Evolutionary conservation across 2,329 filamentous ascomycete species (phyloP).

Genomic region (Aspergillus sp.): DNA sequence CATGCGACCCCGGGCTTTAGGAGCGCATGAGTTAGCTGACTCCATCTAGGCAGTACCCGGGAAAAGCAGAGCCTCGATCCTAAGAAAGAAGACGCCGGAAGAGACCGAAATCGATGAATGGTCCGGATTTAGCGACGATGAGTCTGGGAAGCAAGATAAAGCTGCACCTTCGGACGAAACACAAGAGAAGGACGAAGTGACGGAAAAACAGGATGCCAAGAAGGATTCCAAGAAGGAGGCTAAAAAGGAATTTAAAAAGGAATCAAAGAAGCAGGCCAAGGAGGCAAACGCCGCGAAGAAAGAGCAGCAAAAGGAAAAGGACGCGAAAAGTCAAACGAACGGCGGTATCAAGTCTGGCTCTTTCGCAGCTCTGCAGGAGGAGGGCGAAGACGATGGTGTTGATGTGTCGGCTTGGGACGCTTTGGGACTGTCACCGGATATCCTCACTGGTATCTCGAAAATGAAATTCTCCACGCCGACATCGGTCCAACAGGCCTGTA

Average conservation of each 20-base stretch:
- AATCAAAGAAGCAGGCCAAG: slow-evolving; percentile 12
- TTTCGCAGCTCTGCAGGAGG: slow-evolving; percentile 31
- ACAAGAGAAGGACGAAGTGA: slow-evolving; percentile 12
- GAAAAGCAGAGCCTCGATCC: slow-evolving; percentile 25
- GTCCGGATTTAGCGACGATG: slow-evolving; percentile 55
- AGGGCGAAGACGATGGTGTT: slow-evolving; percentile 53
- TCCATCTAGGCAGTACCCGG: slow-evolving; percentile 25
- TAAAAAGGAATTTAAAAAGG: slow-evolving; percentile 9
- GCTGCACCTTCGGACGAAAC: slow-evolving; percentile 5
- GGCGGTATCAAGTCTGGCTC: slow-evolving; percentile 24
- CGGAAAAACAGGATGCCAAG: slow-evolving; percentile 6
- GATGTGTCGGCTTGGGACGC: slow-evolving; percentile 67
- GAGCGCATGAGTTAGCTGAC: slow-evolving; percentile 3
- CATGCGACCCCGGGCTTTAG: neutral
- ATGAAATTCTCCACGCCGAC: slow-evolving; percentile 77
- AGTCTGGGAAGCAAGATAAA: slow-evolving; percentile 15
- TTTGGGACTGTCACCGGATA: slow-evolving; percentile 62
- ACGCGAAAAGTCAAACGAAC: slow-evolving; percentile 27
- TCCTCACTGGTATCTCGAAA: slow-evolving; percentile 66
- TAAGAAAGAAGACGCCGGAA: slow-evolving; percentile 16
- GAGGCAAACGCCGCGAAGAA: slow-evolving; percentile 15
- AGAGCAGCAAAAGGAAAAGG: slow-evolving; percentile 22
- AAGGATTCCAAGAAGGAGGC: slow-evolving; percentile 12
- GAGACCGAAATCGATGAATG: slow-evolving; percentile 47
- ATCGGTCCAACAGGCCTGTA: slow-evolving; percentile 67